These are phyloP conservation scores for Pythium phragmiticola DNA, from an alignment of 352 stramenopile genomes.

Conservation along the genomic window DNA sequence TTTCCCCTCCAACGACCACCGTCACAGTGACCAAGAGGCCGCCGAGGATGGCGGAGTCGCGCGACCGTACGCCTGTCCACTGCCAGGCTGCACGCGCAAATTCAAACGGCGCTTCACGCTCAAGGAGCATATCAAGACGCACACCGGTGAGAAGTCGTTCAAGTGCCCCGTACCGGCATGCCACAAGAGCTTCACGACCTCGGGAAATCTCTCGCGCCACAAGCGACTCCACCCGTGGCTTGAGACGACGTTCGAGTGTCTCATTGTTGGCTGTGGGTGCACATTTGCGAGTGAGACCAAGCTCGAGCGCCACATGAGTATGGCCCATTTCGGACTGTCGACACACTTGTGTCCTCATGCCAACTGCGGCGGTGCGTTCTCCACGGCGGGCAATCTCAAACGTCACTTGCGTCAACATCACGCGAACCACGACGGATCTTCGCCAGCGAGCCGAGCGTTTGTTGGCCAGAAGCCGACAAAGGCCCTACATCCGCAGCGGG, in stretches of 20 bases:
- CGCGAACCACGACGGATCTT: too few species aligned
- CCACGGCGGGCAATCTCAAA: conserved; percentile 25
- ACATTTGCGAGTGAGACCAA: conserved; percentile 18
- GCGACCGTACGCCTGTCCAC: neutral
- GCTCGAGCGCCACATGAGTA: conserved; percentile 25
- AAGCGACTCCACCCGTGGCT: conserved; percentile 43
- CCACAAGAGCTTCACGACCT: conserved; percentile 65
- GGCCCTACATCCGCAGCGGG: too few species aligned
- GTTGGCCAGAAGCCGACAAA: too few species aligned
- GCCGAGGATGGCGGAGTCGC: conserved; percentile 17
- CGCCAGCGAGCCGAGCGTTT: too few species aligned
- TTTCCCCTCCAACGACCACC: too few species aligned
- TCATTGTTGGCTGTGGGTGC: conserved; percentile 17
- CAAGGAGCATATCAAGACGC: conserved; percentile 76
- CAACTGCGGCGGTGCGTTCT: conserved; percentile 56
- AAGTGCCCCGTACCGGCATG: conserved; percentile 37
- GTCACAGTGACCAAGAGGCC: too few species aligned
- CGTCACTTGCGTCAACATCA: too few species aligned
- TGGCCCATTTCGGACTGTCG: conserved; percentile 19
- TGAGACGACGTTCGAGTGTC: conserved; percentile 17
- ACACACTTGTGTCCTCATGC: conserved; percentile 33
- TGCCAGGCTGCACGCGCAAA: conserved; percentile 2
- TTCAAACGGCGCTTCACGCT: conserved; percentile 42
- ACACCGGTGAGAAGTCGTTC: conserved; percentile 56
- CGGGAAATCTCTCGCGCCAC: conserved; percentile 66